Percentiles rank a stretch among this genome's conserved stretches.
Evolutionary conservation across 495 filamentous ascomycete species (phyloP).

Genomic region (Platismatia glauca): DNA sequence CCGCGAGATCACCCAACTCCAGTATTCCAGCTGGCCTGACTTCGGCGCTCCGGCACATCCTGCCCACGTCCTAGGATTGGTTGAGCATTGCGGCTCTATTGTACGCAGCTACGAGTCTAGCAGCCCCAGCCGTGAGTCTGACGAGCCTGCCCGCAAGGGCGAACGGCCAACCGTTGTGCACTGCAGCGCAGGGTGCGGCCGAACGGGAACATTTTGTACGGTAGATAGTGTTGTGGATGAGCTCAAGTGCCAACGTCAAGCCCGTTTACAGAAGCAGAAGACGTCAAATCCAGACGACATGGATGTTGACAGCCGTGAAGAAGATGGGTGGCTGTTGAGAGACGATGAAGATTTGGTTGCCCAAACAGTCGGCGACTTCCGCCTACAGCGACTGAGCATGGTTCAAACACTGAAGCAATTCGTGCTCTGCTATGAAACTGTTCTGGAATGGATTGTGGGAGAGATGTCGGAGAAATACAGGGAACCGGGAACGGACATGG

Average conservation of each 20-base stretch:
- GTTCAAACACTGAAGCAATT: conserved; percentile 92
- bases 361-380: conserved; percentile 81
- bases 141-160: conserved; percentile 47
- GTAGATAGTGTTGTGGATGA: conserved; percentile 92
- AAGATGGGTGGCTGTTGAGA: conserved; percentile 43
- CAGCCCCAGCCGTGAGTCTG: conserved; percentile 19
- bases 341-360: conserved; percentile 68
- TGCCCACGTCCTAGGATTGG: conserved; percentile 70
- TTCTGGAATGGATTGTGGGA: conserved; percentile 74
- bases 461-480: conserved; percentile 29
- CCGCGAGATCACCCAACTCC: conserved; percentile 89
- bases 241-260: conserved; percentile 64
- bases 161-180: conserved; percentile 78
- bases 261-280: conserved; percentile 17
- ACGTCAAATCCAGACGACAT: conserved; percentile 31
- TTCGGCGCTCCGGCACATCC: conserved; percentile 90
- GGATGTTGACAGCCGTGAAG: conserved; percentile 41
- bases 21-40: conserved; percentile 92
- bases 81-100: conserved; percentile 70
- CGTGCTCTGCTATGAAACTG: conserved; percentile 92
- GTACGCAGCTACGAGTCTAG: conserved; percentile 30
- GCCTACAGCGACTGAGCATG: conserved; percentile 85
- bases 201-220: conserved; percentile 93
- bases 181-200: conserved; percentile 90
- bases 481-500: conserved; percentile 1